phyloP scores from a whole-genome alignment of 345 rosid genomes.

The Gossypium herbaceum region DNA sequence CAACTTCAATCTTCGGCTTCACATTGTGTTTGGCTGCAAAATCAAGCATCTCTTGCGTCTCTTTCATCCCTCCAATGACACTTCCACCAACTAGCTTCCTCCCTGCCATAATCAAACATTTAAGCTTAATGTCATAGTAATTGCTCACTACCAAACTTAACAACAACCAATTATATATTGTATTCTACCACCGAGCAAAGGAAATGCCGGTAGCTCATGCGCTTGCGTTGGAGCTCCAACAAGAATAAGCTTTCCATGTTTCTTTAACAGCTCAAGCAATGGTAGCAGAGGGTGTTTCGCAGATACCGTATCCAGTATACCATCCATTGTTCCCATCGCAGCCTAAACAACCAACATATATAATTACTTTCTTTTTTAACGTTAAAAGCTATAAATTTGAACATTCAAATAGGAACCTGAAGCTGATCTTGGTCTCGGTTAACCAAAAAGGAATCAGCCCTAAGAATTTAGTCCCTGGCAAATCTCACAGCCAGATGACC shows the following conservation, averaged over 20 bases:
- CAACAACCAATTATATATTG: neutral
- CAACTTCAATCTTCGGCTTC: conserved; percentile 47
- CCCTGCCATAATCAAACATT: conserved; percentile 19
- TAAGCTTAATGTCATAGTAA: neutral
- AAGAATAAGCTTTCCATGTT: conserved; percentile 43
- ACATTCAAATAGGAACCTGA: conserved; percentile 18
- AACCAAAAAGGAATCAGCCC: conserved; percentile 43
- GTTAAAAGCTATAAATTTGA: too few species aligned
- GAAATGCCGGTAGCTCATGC: conserved; percentile 32
- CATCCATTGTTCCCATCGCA: conserved; percentile 48
- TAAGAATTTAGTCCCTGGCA: conserved; percentile 39
- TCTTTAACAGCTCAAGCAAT: conserved; percentile 39
- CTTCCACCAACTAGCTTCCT: conserved; percentile 44
- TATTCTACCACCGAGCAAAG: conserved; percentile 17
- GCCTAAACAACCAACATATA: conserved; percentile 10
- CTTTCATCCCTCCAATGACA: conserved; percentile 44
- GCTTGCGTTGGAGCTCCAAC: conserved; percentile 47
- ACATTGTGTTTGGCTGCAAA: conserved; percentile 46
- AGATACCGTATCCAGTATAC: conserved; percentile 52
- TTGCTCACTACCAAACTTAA: neutral
- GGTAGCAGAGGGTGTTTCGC: conserved; percentile 45
- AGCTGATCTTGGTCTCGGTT: conserved; percentile 33
- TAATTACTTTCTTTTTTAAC: neutral
- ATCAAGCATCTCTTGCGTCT: conserved; percentile 52
- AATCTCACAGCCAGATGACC: conserved; percentile 52